These are phyloP conservation scores for Mycena haematopus DNA, from an alignment of 768 basidiomycete species.

Conservation along the genomic window DNA sequence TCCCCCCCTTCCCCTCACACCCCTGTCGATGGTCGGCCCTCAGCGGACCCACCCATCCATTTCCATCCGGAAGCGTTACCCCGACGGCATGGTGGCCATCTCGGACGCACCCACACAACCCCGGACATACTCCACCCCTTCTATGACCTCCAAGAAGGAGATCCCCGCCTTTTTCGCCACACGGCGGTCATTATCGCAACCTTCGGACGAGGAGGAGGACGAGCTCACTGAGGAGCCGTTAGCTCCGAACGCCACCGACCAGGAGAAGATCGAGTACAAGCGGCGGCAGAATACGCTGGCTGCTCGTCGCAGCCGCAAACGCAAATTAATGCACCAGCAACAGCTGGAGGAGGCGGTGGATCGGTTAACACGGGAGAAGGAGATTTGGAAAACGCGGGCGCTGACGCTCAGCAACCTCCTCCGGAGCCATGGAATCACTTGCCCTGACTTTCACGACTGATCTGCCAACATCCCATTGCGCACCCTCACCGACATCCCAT, in stretches of 20 bases:
- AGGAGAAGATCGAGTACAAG: slow-evolving; percentile 70
- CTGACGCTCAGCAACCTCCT: slow-evolving; percentile 48
- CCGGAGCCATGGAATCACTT: slow-evolving; percentile 52
- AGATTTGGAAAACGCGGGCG: slow-evolving; percentile 58
- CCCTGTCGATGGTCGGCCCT: slow-evolving; percentile 25
- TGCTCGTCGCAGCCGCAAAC: slow-evolving; percentile 67
- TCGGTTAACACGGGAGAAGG: slow-evolving; percentile 52
- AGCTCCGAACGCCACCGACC: slow-evolving; percentile 44
- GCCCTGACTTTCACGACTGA: slow-evolving; percentile 43
- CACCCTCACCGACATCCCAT: slow-evolving; percentile 9
- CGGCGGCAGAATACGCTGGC: slow-evolving; percentile 77
- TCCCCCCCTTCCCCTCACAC: slow-evolving; percentile 25
- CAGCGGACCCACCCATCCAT: slow-evolving; percentile 24
- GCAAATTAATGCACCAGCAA: slow-evolving; percentile 69
- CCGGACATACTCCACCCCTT: slow-evolving; percentile 61
- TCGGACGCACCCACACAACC: slow-evolving; percentile 66
- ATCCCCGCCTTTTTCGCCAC: slow-evolving; percentile 62
- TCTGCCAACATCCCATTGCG: slow-evolving; percentile 27
- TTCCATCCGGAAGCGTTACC: slow-evolving; percentile 25
- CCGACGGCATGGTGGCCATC: slow-evolving; percentile 33
- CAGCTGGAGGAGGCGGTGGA: slow-evolving; percentile 58
- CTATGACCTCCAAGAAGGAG: slow-evolving; percentile 67
- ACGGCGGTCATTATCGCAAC: slow-evolving; percentile 52
- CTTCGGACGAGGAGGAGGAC: slow-evolving; percentile 51
- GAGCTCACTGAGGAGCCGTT: slow-evolving; percentile 38